phyloP scores from a whole-genome alignment of 805 yeast species.

The Cyberlindnera amylophila region DNA sequence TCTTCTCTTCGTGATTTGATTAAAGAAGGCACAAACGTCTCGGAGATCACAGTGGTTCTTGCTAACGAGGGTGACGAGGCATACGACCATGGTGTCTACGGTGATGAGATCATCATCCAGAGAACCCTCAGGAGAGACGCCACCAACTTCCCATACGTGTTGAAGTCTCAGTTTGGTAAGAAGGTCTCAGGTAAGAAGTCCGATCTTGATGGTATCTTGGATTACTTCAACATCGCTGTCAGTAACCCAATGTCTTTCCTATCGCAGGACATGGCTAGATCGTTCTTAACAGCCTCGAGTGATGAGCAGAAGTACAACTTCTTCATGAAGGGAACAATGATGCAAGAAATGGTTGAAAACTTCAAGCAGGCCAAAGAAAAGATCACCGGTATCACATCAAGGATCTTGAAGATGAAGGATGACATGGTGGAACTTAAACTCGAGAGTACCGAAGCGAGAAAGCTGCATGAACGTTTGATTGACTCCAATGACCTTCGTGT shows the following conservation, averaged over 20 bases:
- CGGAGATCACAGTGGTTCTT: constrained; percentile 62
- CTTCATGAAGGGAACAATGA: constrained; percentile 77
- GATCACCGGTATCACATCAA: constrained; percentile 34
- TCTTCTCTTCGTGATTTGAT: constrained; percentile 64
- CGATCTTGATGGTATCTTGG: constrained; percentile 65
- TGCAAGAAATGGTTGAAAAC: constrained; percentile 61
- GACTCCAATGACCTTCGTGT: constrained; percentile 39
- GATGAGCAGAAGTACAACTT: constrained; percentile 68
- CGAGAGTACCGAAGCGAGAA: constrained; percentile 40
- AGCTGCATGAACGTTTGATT: constrained; percentile 35
- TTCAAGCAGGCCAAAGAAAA: constrained; percentile 39
- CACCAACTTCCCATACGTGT: constrained; percentile 48
- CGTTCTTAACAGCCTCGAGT: constrained; percentile 75
- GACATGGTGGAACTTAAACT: constrained; percentile 36
- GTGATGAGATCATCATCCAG: constrained; percentile 65
- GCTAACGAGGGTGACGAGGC: constrained; percentile 65
- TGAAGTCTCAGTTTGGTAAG: constrained; percentile 50
- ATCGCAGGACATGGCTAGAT: constrained; percentile 91
- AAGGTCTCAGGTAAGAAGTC: constrained; percentile 57
- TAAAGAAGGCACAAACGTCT: constrained; percentile 68
- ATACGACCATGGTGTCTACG: constrained; percentile 60
- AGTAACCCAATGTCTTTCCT: constrained; percentile 90
- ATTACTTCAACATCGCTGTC: constrained; percentile 69
- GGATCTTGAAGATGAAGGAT: constrained; percentile 36
- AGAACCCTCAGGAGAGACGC: constrained; percentile 51